Conservation (phyloP, 148 eudicot genomes). For the Salicornia ramosissima region DNA sequence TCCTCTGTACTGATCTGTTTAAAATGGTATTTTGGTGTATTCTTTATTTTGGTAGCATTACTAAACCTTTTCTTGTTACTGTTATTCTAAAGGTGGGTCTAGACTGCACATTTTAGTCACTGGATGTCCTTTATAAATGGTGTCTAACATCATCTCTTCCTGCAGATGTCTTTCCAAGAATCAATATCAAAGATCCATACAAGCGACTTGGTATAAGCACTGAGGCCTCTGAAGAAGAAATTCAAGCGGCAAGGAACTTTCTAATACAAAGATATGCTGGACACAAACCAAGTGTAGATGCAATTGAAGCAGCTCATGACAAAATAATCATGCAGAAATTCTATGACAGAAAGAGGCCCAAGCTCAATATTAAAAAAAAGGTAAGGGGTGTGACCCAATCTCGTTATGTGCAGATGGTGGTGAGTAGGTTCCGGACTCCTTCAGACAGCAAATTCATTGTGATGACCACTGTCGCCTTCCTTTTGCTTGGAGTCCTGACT, state of each 20-base stretch:
- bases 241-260: slow-evolving; percentile 83
- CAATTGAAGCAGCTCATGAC: slow-evolving; percentile 95
- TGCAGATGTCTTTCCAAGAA: slow-evolving; percentile 86
- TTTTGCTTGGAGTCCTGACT: slow-evolving; percentile 74
- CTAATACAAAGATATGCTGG: slow-evolving; percentile 77
- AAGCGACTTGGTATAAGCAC: slow-evolving; percentile 85
- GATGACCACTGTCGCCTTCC: slow-evolving; percentile 53
- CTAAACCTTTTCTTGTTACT: too few relatives aligned
- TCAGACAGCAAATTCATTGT: slow-evolving; percentile 54
- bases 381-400: slow-evolving; percentile 68
- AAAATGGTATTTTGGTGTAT: too few relatives aligned
- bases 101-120: background rate
- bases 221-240: slow-evolving; percentile 94
- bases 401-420: slow-evolving; percentile 61
- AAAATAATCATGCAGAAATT: slow-evolving; percentile 87
- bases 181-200: slow-evolving; percentile 79
- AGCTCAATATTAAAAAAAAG: slow-evolving; percentile 70
- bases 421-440: slow-evolving; percentile 76
- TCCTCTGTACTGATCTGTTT: too few relatives aligned
- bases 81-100: too few relatives aligned
- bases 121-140: slow-evolving; percentile 1
- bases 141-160: slow-evolving; percentile 7
- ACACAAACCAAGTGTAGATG: slow-evolving; percentile 88
- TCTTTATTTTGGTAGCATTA: too few relatives aligned
- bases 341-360: slow-evolving; percentile 78